Conservation (phyloP, 1,284 basidiomycete species). For the Pseudozyma sp. region DNA sequence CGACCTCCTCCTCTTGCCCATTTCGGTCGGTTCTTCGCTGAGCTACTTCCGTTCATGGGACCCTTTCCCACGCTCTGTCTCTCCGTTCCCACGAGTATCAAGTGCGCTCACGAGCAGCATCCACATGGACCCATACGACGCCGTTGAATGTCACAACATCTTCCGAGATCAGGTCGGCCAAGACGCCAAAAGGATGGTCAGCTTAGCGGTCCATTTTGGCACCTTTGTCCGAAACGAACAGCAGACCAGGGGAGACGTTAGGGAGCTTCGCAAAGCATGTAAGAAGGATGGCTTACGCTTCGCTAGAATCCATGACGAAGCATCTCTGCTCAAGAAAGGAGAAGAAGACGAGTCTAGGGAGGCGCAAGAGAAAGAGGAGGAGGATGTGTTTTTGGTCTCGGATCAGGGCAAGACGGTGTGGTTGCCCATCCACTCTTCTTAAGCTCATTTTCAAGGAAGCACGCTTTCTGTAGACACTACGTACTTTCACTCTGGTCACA, state of each 20-base stretch:
- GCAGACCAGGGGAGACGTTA: conserved; percentile 54
- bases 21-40: conserved; percentile 57
- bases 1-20: conserved; percentile 59
- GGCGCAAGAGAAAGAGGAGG: conserved; percentile 3
- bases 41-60: conserved; percentile 57
- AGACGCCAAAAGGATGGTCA: conserved; percentile 21
- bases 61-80: conserved; percentile 53
- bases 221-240: conserved; percentile 58
- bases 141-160: conserved; percentile 42
- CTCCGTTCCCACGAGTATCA: conserved; percentile 53
- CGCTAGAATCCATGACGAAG: conserved; percentile 18
- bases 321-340: conserved; percentile 8
- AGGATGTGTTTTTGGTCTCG: conserved; percentile 52
- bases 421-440: conserved; percentile 31
- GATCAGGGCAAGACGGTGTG: conserved; percentile 60
- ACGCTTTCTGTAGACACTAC: background rate
- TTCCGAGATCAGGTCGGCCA: conserved; percentile 9
- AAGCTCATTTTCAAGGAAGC: too few species aligned
- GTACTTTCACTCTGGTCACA: background rate
- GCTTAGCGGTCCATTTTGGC: conserved; percentile 48
- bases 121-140: conserved; percentile 61
- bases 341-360: conserved; percentile 6
- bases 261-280: conserved; percentile 51
- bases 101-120: conserved; percentile 51
- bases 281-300: conserved; percentile 19